Base-by-base conservation (phyloP, 306 rosid species). In the Luffa acutangula region DNA sequence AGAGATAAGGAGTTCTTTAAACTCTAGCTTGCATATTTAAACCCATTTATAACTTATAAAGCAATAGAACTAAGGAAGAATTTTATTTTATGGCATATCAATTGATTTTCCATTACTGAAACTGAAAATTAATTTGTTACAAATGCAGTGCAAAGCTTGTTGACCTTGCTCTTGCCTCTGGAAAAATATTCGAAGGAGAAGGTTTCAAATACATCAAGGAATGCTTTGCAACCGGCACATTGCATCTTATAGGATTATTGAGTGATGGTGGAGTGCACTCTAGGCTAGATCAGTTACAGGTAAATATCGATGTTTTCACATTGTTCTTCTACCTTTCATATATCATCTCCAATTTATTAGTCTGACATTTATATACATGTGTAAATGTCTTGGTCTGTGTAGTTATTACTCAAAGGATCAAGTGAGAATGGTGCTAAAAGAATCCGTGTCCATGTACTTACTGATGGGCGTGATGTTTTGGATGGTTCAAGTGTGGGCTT, bases 391-490 rank as follows among this genome's bases (percentile, higher is more conserved):
- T 83, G n/a, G 43, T 83, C 33, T 78, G 11, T 85, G 78, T 85
- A 96, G 98, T 88, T 93, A 86, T 84, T 96, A 86, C 93, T 96
- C 45, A 93, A 93, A 80, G 99, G 99, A n/a, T 90, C 83, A 75
- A 53, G 89, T 58, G 97, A 96, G 69, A 82, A 76, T 42, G 98
- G 97, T 52, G 93, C 91, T 56, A 96, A 93, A 45, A 90, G 94
- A 83, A 84, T 96, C 81, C 98, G 99, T 58, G 86, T 93, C 69
- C 99, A 96, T 82, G 62, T 96, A 43, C 97, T 96, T 65, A 96
- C 99, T 0, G 99, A 96, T 79, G 99, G 99, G 0, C 98, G 99
- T 84, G 99, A 96, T 90, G 99, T 96, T 82, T 89, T 93, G 78
- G 99, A 96, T 79, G 99, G 99, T 76, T 89, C 99, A 4, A 96